Evolutionary conservation across 176 grass and related monocot species (phyloP).

Genomic region (Bolboschoenus planiculmis): DNA sequence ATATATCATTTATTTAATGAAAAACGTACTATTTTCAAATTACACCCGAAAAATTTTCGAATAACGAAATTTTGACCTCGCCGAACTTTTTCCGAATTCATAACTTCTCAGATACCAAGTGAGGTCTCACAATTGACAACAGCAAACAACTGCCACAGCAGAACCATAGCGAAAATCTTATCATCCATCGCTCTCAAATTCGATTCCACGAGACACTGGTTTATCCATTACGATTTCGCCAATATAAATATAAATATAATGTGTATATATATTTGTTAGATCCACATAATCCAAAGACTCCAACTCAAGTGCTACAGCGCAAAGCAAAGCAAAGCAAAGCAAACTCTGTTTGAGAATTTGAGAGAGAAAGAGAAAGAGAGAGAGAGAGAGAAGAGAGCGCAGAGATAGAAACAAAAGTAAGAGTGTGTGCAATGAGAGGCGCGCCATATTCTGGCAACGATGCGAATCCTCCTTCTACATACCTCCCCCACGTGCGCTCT

Average conservation of each 20-base stretch:
- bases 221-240: background rate
- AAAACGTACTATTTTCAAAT: no score
- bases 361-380: background rate
- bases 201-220: background rate
- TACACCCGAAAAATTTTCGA: no score
- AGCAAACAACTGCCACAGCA: background rate
- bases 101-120: no score
- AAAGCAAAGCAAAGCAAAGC: background rate
- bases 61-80: no score
- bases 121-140: background rate
- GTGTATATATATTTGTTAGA: background rate
- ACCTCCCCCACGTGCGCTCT: background rate
- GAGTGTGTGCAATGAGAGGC: background rate
- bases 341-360: background rate
- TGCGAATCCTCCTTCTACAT: background rate
- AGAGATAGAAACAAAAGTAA: background rate
- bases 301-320: background rate
- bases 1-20: no score
- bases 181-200: background rate
- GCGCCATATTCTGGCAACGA: background rate
- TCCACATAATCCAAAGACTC: background rate
- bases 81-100: no score
- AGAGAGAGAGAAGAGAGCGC: background rate
- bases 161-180: background rate
- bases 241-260: no score